phyloP scores from a whole-genome alignment of 2,329 filamentous ascomycete species.

The Nigrospora osmanthi region DNA sequence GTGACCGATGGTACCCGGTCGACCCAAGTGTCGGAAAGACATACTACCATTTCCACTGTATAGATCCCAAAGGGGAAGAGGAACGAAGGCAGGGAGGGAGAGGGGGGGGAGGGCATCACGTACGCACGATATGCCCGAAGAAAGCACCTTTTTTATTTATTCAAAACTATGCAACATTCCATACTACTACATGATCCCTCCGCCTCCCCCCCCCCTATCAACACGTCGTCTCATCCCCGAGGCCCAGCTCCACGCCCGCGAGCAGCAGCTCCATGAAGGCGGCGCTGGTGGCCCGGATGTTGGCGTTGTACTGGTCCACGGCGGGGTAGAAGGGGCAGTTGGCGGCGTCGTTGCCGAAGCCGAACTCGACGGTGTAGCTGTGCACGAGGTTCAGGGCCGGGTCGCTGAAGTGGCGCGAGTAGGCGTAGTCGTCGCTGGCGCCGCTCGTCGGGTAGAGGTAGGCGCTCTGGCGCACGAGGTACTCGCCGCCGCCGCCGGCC shows the following conservation, averaged over 20 bases:
- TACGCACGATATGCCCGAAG: too few relatives aligned
- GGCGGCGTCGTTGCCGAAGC: slow-evolving; percentile 23
- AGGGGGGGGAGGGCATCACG: too few relatives aligned
- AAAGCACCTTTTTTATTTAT: too few relatives aligned
- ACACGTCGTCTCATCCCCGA: not conserved
- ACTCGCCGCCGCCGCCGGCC: slow-evolving; percentile 18
- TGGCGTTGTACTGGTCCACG: slow-evolving; percentile 30
- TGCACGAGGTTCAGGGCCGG: slow-evolving; percentile 27
- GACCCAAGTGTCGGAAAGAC: too few relatives aligned
- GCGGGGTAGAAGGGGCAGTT: slow-evolving; percentile 39
- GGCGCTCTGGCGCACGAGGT: slow-evolving; percentile 28
- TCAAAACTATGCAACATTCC: too few relatives aligned
- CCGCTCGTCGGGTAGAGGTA: slow-evolving; percentile 38
- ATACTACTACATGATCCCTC: too few relatives aligned
- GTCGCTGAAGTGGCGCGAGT: slow-evolving; percentile 32
- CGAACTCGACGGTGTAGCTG: slow-evolving; percentile 40
- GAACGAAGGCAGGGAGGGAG: too few relatives aligned
- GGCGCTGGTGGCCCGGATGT: slow-evolving; percentile 33
- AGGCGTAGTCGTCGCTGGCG: slow-evolving; percentile 37
- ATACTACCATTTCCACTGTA: too few relatives aligned
- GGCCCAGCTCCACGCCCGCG: slow-evolving; percentile 10
- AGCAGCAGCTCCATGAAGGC: slow-evolving; percentile 40
- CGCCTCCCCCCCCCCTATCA: not conserved
- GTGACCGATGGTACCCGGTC: too few relatives aligned
- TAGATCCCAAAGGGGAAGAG: too few relatives aligned